phyloP scores from a whole-genome alignment of 2,329 filamentous ascomycete species.

The Cladorrhinum sp. region DNA sequence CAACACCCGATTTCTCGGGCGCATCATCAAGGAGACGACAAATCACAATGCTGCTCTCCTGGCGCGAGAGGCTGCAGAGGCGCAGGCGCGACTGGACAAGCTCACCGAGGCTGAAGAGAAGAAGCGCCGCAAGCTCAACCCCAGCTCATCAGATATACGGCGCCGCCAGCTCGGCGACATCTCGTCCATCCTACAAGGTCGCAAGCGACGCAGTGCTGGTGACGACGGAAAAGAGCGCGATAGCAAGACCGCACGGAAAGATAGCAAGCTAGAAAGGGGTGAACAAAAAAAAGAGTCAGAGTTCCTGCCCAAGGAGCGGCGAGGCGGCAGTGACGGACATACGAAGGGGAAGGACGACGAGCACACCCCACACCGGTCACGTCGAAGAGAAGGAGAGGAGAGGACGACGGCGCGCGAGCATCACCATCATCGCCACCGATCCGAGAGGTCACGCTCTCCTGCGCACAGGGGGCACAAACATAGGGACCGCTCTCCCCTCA shows the following conservation, averaged over 20 bases:
- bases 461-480: conserved; percentile 12
- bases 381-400: conserved; percentile 5
- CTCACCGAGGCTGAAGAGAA: conserved; percentile 50
- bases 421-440: conserved; percentile 2
- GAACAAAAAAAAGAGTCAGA: background rate
- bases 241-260: background rate
- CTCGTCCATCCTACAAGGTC: conserved; percentile 53
- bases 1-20: conserved; percentile 83
- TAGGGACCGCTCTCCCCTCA: conserved; percentile 23
- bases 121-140: conserved; percentile 45
- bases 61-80: conserved; percentile 79
- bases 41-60: conserved; percentile 84
- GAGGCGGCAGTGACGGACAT: conserved; percentile 2
- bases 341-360: conserved; percentile 1
- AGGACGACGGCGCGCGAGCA: conserved; percentile 5
- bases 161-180: conserved; percentile 60
- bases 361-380: conserved; percentile 8
- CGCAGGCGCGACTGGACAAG: conserved; percentile 64
- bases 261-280: background rate
- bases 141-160: conserved; percentile 50
- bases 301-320: background rate
- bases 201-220: conserved; percentile 32
- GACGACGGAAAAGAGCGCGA: conserved; percentile 7
- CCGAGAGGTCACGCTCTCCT: conserved; percentile 22
- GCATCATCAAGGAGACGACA: conserved; percentile 85